Evolutionary conservation across 352 stramenopile genomes (phyloP), one percentile per base, ranked within the genome.

Genomic region (Globisporangium abappressorium): DNA sequence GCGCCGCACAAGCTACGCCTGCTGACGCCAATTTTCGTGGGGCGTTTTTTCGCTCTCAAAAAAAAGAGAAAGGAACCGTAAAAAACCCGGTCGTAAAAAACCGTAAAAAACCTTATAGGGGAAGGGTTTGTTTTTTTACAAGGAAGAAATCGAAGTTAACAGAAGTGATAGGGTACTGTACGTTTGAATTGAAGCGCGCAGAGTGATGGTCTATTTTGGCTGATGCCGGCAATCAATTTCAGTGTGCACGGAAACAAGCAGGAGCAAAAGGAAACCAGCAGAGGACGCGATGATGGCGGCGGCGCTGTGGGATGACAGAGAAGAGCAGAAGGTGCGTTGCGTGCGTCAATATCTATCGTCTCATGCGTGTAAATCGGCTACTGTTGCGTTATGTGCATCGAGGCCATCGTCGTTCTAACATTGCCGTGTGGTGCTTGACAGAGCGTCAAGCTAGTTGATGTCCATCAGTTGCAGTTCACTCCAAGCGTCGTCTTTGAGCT

Each of bases 401-500:
- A 36, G 36, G 3, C 15, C 5, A 46, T 60, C 55, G 36, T 43
- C 28, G 28, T 38, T 63, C n/a, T 47, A 24, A 12, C 38, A 18
- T 18, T 54, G 41, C 3, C 41, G 5, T 24, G 22, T 53, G 22
- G 20, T 18, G 14, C 2, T 30, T 11, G 12, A 7, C 22, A 46
- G 41, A 24, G 6, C 24, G 46, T 14, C 26, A 18, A 66, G 12
- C 28, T 24, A 28, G 20, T 5, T 18, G 46, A 43, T 36, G 49
- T 3, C 11, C 60, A 58, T 15, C n/a, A 30, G 60, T 65, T 66
- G 60, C 60, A 66, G 20, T 57, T 66, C 60, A 49, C 46, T 8
- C 49, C 47, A 20, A 47, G 60, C 60, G 60, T 66, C 14, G 46
- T 65, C 38, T 65, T 34, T 26, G 60, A 65, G 24, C 24, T 65